These are phyloP conservation scores for Erodium maritimum DNA, from an alignment of 345 rosid genomes.

Conservation along the genomic window DNA sequence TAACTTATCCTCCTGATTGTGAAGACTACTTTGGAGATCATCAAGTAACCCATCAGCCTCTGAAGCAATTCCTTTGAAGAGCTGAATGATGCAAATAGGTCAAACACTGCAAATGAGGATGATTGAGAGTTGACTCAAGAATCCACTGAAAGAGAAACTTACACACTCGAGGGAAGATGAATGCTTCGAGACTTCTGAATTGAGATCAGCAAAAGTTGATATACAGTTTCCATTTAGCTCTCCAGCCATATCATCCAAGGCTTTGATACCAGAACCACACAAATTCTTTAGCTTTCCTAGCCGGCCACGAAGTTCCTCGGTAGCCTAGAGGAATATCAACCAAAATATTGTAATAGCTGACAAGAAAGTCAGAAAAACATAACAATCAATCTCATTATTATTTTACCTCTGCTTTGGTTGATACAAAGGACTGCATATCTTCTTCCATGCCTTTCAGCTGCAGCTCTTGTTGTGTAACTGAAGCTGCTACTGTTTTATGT, in stretches of 20 bases:
- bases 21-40: conserved; percentile 76
- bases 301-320: conserved; percentile 75
- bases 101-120: conserved; percentile 8
- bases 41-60: conserved; percentile 72
- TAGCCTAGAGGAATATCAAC: conserved; percentile 42
- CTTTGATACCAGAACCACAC: conserved; percentile 67
- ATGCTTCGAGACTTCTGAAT: conserved; percentile 75
- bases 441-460: conserved; percentile 88
- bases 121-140: neutral
- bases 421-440: conserved; percentile 89
- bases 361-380: neutral
- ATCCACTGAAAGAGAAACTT: conserved; percentile 15
- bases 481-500: conserved; percentile 80
- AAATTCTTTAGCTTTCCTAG: conserved; percentile 49
- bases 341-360: conserved; percentile 6
- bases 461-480: conserved; percentile 78
- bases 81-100: conserved; percentile 34
- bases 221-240: conserved; percentile 71
- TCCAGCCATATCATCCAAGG: conserved; percentile 65
- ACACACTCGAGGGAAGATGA: conserved; percentile 77
- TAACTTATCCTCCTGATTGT: conserved; percentile 70
- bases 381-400: neutral
- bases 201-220: conserved; percentile 59
- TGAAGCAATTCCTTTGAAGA: conserved; percentile 74
- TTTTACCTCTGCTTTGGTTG: conserved; percentile 66